Base-by-base conservation (phyloP, 2,329 filamentous ascomycete genomes). In the Verticillium klebahnii region DNA sequence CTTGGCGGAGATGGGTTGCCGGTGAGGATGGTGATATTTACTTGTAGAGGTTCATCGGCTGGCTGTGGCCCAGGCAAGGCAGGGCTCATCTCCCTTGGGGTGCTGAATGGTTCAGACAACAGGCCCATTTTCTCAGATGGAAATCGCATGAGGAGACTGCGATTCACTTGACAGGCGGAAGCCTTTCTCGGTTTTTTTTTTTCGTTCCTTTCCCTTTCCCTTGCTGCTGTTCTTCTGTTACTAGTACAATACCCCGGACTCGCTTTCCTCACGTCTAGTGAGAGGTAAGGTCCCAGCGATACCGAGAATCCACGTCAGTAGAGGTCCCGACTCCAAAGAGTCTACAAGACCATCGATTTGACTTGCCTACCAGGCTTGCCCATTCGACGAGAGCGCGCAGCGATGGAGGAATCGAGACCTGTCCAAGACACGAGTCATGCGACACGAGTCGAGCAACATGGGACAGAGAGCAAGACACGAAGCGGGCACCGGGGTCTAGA, bases 11-110 rank as follows among this genome's bases (percentile, higher is more conserved):
- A 71, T 99, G 95, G 94, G 92, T 93, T 45, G 82, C 80, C 50
- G 93, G 92, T 14, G 86, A 92, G 75, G 89, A 91, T n/a, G 93
- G 94, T 9, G 95, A 99, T 79, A 96, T 99, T 67, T 95, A 92
- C 82, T 82, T 99, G 54, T 82, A 63, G 54, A 37, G 54, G 29
- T 15, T 56, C 54, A 56, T 17, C 62, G 40, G 52, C 50, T 63
- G 58, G 57, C 50, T 36, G 55, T 34, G 40, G 29, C 29, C 19
- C 11, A 23, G 29, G 34, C 25, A 29, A 56, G 23, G 25, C 19
- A 34, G 15, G 29, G 29, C 29, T 29, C 14, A 11, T 31, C 12
- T 56, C 17, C 14, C 54, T 34, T 45, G 17, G 17, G 39, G 19
- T n/a, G 39, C 8, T n/a, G 39, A n/a, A n/a, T 45, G 17, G 39